A percentile compares a stretch with the other conserved stretches of the same genome.
Evolutionary conservation across 2,329 filamentous ascomycete genomes (phyloP).

Genomic region (Aureobasidium uvarum): DNA sequence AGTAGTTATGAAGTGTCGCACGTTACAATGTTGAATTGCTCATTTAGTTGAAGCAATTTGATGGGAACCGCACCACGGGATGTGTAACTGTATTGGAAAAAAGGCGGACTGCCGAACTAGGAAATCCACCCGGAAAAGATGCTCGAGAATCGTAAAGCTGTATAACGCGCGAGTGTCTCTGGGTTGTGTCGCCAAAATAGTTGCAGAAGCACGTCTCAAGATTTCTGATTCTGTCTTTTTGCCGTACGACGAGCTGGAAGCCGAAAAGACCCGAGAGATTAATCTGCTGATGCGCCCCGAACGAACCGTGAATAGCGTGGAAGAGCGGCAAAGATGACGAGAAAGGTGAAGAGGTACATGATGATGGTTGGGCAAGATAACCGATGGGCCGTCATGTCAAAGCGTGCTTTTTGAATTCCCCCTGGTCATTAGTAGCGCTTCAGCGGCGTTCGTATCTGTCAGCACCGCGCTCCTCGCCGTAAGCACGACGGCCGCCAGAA

Average conservation of each 20-base stretch:
- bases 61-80: constrained; percentile 24
- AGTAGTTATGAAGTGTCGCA: constrained; percentile 21
- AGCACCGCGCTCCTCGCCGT: constrained; percentile 23
- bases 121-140: constrained; percentile 24
- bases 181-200: constrained; percentile 24
- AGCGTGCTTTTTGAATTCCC: constrained; percentile 19
- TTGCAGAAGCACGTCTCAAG: constrained; percentile 25
- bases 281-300: constrained; percentile 26
- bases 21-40: constrained; percentile 28
- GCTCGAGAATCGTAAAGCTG: constrained; percentile 26
- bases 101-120: constrained; percentile 27
- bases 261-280: constrained; percentile 25
- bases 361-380: constrained; percentile 25
- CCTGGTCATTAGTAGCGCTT: constrained; percentile 25
- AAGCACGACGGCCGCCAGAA: constrained; percentile 23
- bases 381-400: constrained; percentile 21
- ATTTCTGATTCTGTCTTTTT: constrained; percentile 23
- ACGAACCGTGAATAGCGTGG: constrained; percentile 24
- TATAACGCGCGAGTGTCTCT: constrained; percentile 21
- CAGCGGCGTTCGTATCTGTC: constrained; percentile 28
- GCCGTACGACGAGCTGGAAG: constrained; percentile 22
- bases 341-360: constrained; percentile 28
- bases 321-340: constrained; percentile 28
- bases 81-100: constrained; percentile 26
- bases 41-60: constrained; percentile 26